Evolutionary conservation across 2,329 filamentous ascomycete species (phyloP).

Genomic region (Aspergillus pseudotamarii): DNA sequence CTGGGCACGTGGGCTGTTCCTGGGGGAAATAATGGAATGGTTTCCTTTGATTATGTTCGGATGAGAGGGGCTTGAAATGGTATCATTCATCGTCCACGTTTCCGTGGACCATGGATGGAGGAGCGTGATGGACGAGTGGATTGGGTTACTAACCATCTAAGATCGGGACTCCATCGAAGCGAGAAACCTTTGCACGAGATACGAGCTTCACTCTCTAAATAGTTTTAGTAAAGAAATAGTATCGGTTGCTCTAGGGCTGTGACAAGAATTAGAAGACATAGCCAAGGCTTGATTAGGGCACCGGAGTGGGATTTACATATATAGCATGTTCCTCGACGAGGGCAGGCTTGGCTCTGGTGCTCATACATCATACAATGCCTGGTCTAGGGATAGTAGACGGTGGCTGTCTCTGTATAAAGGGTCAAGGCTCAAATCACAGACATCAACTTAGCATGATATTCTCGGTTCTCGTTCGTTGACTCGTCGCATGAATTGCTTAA

Average conservation of each 20-base stretch:
- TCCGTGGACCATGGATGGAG: background rate
- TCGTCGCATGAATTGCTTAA: background rate
- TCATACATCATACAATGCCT: too few species aligned
- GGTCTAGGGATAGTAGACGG: background rate
- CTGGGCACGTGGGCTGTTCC: constrained; percentile 10
- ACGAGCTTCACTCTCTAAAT: background rate
- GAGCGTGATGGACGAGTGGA: background rate
- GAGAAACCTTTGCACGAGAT: background rate
- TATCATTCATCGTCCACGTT: background rate
- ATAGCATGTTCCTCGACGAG: background rate
- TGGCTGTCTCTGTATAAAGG: background rate
- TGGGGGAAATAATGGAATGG: background rate
- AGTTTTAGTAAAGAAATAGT: background rate
- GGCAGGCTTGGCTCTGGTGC: too few species aligned
- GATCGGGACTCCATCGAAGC: background rate
- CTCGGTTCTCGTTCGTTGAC: background rate
- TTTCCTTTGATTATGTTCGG: background rate
- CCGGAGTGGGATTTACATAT: background rate
- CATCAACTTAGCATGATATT: too few species aligned
- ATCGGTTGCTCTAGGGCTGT: background rate
- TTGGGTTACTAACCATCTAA: background rate
- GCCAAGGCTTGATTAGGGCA: background rate
- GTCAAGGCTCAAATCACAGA: background rate
- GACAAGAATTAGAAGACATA: background rate
- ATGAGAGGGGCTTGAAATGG: background rate